Evolutionary conservation across 1,139 yeast species (phyloP), one percentile per base, ranked within the genome.

Genomic region (Blastobotrys illinoisensis): DNA sequence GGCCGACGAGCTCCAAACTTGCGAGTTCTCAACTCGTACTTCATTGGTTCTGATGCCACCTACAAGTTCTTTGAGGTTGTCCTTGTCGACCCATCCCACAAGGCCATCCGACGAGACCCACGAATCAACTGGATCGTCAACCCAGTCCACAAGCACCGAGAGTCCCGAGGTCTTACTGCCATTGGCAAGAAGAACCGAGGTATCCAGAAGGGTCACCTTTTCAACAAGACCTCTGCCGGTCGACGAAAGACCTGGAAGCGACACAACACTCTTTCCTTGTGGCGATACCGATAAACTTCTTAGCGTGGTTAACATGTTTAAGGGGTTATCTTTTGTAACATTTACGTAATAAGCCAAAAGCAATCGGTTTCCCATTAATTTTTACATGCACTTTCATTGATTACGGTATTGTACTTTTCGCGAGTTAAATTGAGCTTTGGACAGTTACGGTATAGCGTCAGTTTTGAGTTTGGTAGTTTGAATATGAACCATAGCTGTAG

Each of bases 101-200:
- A 88, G 82, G 99, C 97, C 68, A 90, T 93, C 85, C 91, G 97
- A 84, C 88, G 96, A 79, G 97, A 91, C 74, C 86, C 99, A 70
- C 87, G 95, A 81, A 85, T 85, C 95, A 93, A 95, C 97, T 93
- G 99, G 99, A 93, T 93, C 79, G 89, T 80, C 75, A 88, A 89
- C 88, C 96, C 99, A 73, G 99, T 93, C 68, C 99, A 93, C 96
- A 93, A 93, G 88, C 97, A 89, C 88, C 90, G 99, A 83, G 99
- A 95, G 81, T 81, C 95, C 73, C 95, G 99, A 86, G 98, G 98
- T 79, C 89, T 93, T 74, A 93, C 99, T 73, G 74, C 97, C 71
- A 86, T 95, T 71, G 99, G 99, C 77, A 93, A 90, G 95, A 87
- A 89, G 80, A 89, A 96, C 81, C 88, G 99, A 85, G 99, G 99